Percentiles rank a stretch among this genome's conserved stretches.
Conservation (phyloP, 2,329 filamentous ascomycete species). For the Clarireedia homoeocarpa region DNA sequence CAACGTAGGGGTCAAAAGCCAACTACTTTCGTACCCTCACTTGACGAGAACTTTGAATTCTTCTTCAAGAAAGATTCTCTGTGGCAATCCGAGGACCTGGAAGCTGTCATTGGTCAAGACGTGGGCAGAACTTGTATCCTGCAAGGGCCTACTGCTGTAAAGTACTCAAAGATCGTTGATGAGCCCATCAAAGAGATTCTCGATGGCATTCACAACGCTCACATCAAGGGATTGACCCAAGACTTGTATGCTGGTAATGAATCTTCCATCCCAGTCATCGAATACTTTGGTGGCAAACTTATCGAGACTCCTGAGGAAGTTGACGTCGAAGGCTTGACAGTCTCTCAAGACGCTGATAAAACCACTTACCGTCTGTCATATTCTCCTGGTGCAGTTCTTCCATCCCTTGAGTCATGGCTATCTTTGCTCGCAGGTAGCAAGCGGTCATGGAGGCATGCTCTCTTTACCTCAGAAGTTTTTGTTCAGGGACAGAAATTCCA, state of each 20-base stretch:
- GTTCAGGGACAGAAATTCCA: slow-evolving; percentile 96
- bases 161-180: slow-evolving; percentile 81
- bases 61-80: slow-evolving; percentile 99
- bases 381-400: slow-evolving; percentile 65
- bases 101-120: slow-evolving; percentile 91
- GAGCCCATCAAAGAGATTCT: slow-evolving; percentile 94
- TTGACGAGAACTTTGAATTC: slow-evolving; percentile 97
- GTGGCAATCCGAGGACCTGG: slow-evolving; percentile 97
- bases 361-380: slow-evolving; percentile 77
- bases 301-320: slow-evolving; percentile 62
- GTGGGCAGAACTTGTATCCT: slow-evolving; percentile 94
- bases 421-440: slow-evolving; percentile 76
- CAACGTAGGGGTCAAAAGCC: slow-evolving; percentile 91
- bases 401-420: slow-evolving; percentile 76
- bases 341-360: slow-evolving; percentile 72
- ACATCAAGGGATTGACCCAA: slow-evolving; percentile 70
- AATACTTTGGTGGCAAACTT: slow-evolving; percentile 92
- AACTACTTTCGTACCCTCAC: slow-evolving; percentile 87
- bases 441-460: slow-evolving; percentile 89
- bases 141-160: slow-evolving; percentile 87
- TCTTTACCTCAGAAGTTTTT: slow-evolving; percentile 88
- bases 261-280: slow-evolving; percentile 70
- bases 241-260: slow-evolving; percentile 75
- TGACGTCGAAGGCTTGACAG: slow-evolving; percentile 79
- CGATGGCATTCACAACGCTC: slow-evolving; percentile 79